A percentile compares a stretch with the other conserved stretches of the same genome.
Evolutionary conservation across 2,329 filamentous ascomycete species (phyloP).

Genomic region (Cytospora piceicola): DNA sequence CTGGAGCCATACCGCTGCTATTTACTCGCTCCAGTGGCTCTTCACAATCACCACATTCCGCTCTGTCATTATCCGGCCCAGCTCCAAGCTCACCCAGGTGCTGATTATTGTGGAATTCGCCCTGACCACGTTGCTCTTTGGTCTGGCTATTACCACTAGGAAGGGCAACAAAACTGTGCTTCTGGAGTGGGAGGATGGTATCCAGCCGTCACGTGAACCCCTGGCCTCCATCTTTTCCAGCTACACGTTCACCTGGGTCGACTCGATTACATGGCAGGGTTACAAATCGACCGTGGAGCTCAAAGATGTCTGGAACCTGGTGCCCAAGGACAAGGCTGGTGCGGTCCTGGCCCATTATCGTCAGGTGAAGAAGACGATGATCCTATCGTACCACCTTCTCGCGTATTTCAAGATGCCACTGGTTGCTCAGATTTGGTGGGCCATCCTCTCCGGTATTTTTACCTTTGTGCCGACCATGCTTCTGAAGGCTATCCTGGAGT

Average conservation of each 20-base stretch:
- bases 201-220: slow-evolving; percentile 86
- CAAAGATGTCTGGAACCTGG: slow-evolving; percentile 86
- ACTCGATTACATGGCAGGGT: slow-evolving; percentile 84
- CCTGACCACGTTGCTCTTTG: slow-evolving; percentile 73
- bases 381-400: slow-evolving; percentile 78
- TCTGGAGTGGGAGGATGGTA: slow-evolving; percentile 84
- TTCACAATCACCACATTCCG: slow-evolving; percentile 78
- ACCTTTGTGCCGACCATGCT: slow-evolving; percentile 91
- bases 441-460: slow-evolving; percentile 77
- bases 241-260: slow-evolving; percentile 88
- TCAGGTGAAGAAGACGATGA: slow-evolving; percentile 79
- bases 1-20: slow-evolving; percentile 89
- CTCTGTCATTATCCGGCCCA: slow-evolving; percentile 79
- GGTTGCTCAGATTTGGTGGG: slow-evolving; percentile 78
- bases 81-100: slow-evolving; percentile 62
- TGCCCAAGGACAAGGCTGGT: slow-evolving; percentile 85
- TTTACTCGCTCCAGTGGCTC: slow-evolving; percentile 85
- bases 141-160: slow-evolving; percentile 78
- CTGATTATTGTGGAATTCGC: slow-evolving; percentile 76
- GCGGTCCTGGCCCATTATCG: slow-evolving; percentile 81
- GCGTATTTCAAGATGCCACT: slow-evolving; percentile 82
- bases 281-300: slow-evolving; percentile 85
- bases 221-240: slow-evolving; percentile 87
- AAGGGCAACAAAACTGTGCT: slow-evolving; percentile 91
- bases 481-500: slow-evolving; percentile 88